Evolutionary conservation across 331 rosid species (phyloP), one percentile per base, ranked within the genome.

Genomic region (Ulmus americana): DNA sequence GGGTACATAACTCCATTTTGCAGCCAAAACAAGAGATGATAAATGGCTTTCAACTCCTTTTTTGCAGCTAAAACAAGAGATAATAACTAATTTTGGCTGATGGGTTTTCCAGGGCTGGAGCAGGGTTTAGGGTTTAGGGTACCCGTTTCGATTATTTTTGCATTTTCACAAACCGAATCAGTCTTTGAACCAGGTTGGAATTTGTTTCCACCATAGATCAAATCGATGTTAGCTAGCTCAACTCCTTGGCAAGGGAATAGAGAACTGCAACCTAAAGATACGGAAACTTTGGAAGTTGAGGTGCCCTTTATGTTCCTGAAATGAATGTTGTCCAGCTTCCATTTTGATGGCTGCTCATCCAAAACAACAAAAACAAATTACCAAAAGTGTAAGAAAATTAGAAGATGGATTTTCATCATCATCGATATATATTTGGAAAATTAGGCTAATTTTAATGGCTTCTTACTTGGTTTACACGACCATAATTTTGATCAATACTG

Each of bases 401-500:
- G 10, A 46, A 46, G 51, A 46, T 9, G 0, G 5, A 8, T 9
- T 8, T 46, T 10, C 35, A 46, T 46, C 13, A 46, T 3, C 10
- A 52, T 52, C 4, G 18, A 52, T 6, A 1, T 3, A 8, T 12
- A 11, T 7, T 55, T 20, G n/a, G 10, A 28, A 35, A 6, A 7
- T 15, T 63, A 9, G 48, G 6, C 0, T 6, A 47, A 1, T 6
- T 63, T 10, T 42, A 72, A 70, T 75, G 66, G 0, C 4, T 8
- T 7, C n/a, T 47, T 55, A 56, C 63, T 42, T 28, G 45, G 2
- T 6, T 71, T 4, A 5, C 8, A 0, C 6, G 4, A 6, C 95
- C 91, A 14, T 87, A 90, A 44, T 69, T 71, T 64, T 90, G 97
- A 45, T 90, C 95, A 10, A 90, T 77, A 16, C 85, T 13, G 43